Base-by-base conservation (phyloP, 148 eudicot genomes). In the Camellia japonica region DNA sequence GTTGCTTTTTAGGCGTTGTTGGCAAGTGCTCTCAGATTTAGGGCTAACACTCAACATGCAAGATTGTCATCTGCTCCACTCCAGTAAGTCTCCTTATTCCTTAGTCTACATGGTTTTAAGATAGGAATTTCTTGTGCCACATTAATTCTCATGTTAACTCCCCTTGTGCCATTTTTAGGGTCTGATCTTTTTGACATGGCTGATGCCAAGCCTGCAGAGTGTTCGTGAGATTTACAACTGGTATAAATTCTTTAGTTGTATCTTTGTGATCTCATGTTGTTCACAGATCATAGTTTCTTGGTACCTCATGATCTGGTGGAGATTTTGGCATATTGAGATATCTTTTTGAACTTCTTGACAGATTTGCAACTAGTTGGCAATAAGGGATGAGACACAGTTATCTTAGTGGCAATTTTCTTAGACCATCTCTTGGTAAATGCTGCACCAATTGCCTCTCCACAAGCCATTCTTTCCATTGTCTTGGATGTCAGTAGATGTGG, bases 151-250 rank as follows among this genome's bases (percentile, higher is more conserved):
- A 86, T 80, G 41, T 75, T 84, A 80, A 86, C 79, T 85, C 84
- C 84, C 47, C 82, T 82, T 84, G 78, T 83, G 77, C 73, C 85
- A 82, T 80, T 87, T 82, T 79, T 88, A 83, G 88, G 89, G 85
- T 82, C 11, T 55, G 20, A 14, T 73, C 63, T 54, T 73, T 63
- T 73, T 73, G 47, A 23, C 47, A 55, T 73, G 42, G 63, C 76
- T 38, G 63, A 74, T 74, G 78, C 52, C 66, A 42, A 59, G 66
- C 67, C 67, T 42, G 16, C 63, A 63, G 78, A 60, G 78, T 60
- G 67, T 74, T 41, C 52, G 42, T 4, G 67, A 59, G 78, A 30
- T 74, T 63, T 18, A 52, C 70, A 59, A 59, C 78, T 51, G 18
- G 78, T 11, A 52, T 60, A 58, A 58, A 60, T 59, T 67, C 54